phyloP scores from a whole-genome alignment of 2,329 filamentous ascomycete species.

The Pseudogymnoascus pannorum region DNA sequence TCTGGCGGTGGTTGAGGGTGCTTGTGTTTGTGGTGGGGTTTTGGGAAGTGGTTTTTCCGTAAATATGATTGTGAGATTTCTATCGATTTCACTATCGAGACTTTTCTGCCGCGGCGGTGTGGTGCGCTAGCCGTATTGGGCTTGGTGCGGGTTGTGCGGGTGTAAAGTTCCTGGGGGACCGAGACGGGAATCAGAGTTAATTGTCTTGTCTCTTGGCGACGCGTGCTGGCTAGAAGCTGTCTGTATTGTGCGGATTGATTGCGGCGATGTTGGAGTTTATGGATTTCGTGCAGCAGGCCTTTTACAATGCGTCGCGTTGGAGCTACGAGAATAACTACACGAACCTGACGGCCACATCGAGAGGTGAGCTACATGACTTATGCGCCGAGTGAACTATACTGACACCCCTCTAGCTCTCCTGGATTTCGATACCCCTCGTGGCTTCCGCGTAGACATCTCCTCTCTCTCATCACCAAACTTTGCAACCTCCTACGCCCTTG shows the following conservation, averaged over 20 bases:
- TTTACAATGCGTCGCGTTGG: slow-evolving; percentile 81
- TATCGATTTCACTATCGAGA: slow-evolving; percentile 9
- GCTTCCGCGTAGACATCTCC: slow-evolving; percentile 78
- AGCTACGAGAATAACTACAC: slow-evolving; percentile 89
- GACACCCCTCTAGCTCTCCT: slow-evolving; percentile 57
- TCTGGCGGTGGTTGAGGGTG: slow-evolving; percentile 12
- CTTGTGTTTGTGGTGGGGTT: slow-evolving; percentile 9
- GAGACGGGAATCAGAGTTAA: neutral
- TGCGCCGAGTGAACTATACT: slow-evolving; percentile 17
- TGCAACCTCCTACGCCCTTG: slow-evolving; percentile 86
- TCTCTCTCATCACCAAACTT: slow-evolving; percentile 90
- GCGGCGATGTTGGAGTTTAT: slow-evolving; percentile 88
- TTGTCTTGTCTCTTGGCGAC: neutral
- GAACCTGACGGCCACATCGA: slow-evolving; percentile 72
- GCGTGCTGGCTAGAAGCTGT: neutral
- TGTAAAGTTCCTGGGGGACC: neutral
- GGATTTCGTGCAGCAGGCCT: slow-evolving; percentile 90
- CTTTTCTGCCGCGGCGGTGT: slow-evolving; percentile 9
- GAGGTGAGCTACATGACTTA: slow-evolving; percentile 46
- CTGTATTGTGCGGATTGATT: neutral
- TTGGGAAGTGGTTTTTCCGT: slow-evolving; percentile 12
- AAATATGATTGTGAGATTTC: slow-evolving; percentile 17
- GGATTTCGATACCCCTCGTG: slow-evolving; percentile 78
- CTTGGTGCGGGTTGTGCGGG: neutral
- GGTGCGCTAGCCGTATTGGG: neutral